Evolutionary conservation across 2,329 filamentous ascomycete genomes (phyloP).

Genomic region (Nakataea oryzae): DNA sequence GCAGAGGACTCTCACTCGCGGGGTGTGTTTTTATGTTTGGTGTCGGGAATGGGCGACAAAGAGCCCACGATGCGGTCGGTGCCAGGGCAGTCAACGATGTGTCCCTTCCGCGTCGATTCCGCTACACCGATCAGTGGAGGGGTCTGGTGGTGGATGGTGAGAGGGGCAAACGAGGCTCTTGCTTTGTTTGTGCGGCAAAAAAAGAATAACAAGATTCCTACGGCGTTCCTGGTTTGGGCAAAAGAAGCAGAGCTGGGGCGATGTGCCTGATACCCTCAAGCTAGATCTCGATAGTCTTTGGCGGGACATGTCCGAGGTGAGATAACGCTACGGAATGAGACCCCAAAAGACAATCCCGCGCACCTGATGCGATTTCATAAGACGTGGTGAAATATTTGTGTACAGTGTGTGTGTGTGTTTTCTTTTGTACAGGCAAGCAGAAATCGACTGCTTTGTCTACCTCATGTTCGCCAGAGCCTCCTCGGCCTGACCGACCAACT

Average conservation of each 20-base stretch:
- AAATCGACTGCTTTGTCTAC: not conserved
- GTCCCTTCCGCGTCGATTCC: not conserved
- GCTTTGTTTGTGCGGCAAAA: not conserved
- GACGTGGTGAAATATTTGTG: not conserved
- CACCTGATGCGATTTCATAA: not conserved
- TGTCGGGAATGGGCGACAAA: not conserved
- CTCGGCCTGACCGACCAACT: slow-evolving; percentile 37
- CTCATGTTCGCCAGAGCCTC: slow-evolving; percentile 33
- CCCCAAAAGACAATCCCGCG: not conserved
- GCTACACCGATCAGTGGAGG: too few relatives aligned
- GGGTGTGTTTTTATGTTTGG: not conserved
- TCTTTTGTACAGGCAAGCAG: not conserved
- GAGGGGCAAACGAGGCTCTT: not conserved
- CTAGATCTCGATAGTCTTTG: not conserved
- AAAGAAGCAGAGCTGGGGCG: not conserved
- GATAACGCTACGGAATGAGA: not conserved
- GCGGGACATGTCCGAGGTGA: not conserved
- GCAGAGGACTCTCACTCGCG: not conserved
- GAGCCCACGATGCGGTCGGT: not conserved
- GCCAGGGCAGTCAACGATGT: not conserved
- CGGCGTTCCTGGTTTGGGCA: not conserved
- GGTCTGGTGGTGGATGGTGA: not conserved
- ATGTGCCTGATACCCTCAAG: not conserved
- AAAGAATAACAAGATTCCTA: not conserved
- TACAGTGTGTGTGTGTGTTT: not conserved